phyloP scores from a whole-genome alignment of 768 basidiomycete species.

The Kwoniella newhampshirensis region DNA sequence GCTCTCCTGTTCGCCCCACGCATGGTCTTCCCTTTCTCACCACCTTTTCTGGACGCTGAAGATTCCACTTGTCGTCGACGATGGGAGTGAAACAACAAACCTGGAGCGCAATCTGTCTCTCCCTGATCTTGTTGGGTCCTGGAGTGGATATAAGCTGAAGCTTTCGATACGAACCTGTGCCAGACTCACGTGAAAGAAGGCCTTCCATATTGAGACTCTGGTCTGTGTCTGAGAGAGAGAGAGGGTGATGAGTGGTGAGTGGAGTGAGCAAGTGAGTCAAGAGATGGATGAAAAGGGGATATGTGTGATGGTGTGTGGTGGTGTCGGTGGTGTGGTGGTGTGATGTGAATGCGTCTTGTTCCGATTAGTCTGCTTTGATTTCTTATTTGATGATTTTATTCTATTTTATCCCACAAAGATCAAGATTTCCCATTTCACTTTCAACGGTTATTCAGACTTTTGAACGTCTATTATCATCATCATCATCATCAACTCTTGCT shows the following conservation, averaged over 20 bases:
- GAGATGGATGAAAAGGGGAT: slow-evolving; percentile 3
- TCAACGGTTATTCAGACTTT: too few relatives aligned
- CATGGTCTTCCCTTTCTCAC: too few relatives aligned
- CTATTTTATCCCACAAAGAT: slow-evolving; percentile 21
- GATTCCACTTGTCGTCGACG: too few relatives aligned
- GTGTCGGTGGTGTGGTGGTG: background rate
- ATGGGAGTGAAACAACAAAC: slow-evolving; percentile 14
- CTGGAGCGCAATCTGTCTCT: slow-evolving; percentile 42
- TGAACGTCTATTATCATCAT: background rate
- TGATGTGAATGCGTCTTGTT: slow-evolving; percentile 11
- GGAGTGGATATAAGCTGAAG: background rate
- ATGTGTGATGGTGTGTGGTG: too few relatives aligned
- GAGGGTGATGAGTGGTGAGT: slow-evolving; percentile 17
- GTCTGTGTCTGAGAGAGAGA: background rate
- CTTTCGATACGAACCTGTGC: background rate
- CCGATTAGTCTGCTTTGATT: slow-evolving; percentile 16
- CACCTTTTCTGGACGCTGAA: too few relatives aligned
- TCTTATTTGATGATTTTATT: slow-evolving; percentile 13
- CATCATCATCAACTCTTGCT: background rate
- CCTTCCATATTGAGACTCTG: slow-evolving; percentile 33
- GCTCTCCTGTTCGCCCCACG: too few relatives aligned
- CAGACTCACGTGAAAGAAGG: slow-evolving; percentile 37
- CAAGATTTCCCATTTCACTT: background rate
- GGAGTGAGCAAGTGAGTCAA: background rate
- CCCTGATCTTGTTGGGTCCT: slow-evolving; percentile 36